phyloP scores from a whole-genome alignment of 768 basidiomycete genomes.

The Boletus rubescentipes region DNA sequence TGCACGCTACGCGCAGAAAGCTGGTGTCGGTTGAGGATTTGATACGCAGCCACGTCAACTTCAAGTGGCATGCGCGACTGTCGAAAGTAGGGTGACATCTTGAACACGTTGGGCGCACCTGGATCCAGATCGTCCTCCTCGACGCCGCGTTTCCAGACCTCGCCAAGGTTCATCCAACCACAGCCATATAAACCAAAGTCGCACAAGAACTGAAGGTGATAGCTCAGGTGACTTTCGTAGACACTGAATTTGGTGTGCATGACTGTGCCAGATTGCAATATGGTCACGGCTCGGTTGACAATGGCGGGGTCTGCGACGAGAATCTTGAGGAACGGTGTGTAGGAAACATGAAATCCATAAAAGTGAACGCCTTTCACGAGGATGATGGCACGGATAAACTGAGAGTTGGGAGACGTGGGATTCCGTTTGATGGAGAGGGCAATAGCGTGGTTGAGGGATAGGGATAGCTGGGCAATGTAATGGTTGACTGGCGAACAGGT shows the following conservation, averaged over 20 bases:
- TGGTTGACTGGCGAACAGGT: slow-evolving; percentile 47
- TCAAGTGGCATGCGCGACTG: slow-evolving; percentile 76
- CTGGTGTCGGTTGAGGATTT: slow-evolving; percentile 80
- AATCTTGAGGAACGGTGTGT: slow-evolving; percentile 88
- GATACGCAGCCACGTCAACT: slow-evolving; percentile 76
- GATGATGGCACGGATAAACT: slow-evolving; percentile 71
- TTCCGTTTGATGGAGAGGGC: slow-evolving; percentile 77
- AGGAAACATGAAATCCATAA: slow-evolving; percentile 88
- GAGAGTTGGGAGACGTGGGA: slow-evolving; percentile 54
- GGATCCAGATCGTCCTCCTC: slow-evolving; percentile 24
- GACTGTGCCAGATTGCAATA: slow-evolving; percentile 80
- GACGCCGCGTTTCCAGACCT: slow-evolving; percentile 58
- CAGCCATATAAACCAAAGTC: slow-evolving; percentile 96
- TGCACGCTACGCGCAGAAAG: slow-evolving; percentile 65
- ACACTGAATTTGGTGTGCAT: slow-evolving; percentile 76
- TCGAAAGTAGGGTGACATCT: slow-evolving; percentile 57
- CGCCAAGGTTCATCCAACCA: slow-evolving; percentile 77
- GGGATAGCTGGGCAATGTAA: slow-evolving; percentile 66
- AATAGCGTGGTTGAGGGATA: slow-evolving; percentile 84
- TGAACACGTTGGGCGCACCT: slow-evolving; percentile 31
- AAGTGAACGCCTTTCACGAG: slow-evolving; percentile 94
- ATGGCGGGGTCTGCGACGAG: slow-evolving; percentile 68
- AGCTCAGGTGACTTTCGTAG: slow-evolving; percentile 91
- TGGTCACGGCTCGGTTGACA: slow-evolving; percentile 66
- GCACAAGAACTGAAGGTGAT: slow-evolving; percentile 86